Conservation (phyloP, 768 basidiomycete species). For the Amanita exitialis region DNA sequence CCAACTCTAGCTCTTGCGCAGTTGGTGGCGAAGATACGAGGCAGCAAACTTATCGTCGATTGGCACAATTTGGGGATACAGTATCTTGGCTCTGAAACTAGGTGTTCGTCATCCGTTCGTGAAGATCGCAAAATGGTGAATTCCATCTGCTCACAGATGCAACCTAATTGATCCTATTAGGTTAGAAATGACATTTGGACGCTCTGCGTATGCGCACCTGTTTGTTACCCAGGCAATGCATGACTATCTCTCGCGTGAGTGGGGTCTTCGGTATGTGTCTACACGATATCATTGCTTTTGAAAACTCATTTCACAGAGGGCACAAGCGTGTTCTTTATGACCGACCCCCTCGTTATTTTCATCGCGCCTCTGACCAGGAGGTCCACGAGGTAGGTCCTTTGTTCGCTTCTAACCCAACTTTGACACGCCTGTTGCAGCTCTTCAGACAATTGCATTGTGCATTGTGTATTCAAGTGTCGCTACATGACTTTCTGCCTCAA, state of each 20-base stretch:
- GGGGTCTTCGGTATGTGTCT: constrained; percentile 61
- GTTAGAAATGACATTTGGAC: constrained; percentile 78
- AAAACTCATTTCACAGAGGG: constrained; percentile 41
- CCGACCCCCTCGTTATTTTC: constrained; percentile 82
- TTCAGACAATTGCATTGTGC: constrained; percentile 36
- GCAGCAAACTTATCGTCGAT: constrained; percentile 89
- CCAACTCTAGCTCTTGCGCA: constrained; percentile 86
- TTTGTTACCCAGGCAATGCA: constrained; percentile 91
- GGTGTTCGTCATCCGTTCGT: constrained; percentile 63
- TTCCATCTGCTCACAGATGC: neutral
- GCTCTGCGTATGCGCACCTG: constrained; percentile 75
- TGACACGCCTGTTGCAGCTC: constrained; percentile 23
- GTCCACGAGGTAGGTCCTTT: constrained; percentile 53
- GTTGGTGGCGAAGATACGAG: constrained; percentile 53
- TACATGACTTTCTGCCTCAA: constrained; percentile 43
- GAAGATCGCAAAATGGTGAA: constrained; percentile 64
- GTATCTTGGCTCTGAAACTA: constrained; percentile 79
- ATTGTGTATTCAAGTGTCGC: constrained; percentile 20
- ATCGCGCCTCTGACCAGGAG: constrained; percentile 56
- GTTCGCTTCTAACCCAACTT: neutral
- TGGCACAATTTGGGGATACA: constrained; percentile 99
- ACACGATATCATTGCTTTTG: neutral
- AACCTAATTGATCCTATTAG: constrained; percentile 28
- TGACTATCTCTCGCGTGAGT: constrained; percentile 56
- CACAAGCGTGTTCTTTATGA: constrained; percentile 76